Conservation (phyloP, 805 yeast species). For the Nakazawaea molendinolei region DNA sequence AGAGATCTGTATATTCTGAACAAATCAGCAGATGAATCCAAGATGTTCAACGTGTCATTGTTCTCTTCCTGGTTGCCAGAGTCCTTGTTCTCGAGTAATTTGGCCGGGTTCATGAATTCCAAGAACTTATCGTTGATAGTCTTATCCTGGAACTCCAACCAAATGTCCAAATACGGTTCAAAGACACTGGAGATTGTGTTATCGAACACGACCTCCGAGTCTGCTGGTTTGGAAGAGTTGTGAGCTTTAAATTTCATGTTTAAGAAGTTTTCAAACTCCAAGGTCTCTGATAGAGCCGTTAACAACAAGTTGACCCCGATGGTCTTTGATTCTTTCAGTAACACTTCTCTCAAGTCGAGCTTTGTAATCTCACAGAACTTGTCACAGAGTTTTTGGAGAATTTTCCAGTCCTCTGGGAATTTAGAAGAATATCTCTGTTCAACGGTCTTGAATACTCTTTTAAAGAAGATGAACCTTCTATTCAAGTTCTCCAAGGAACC, state of each 20-base stretch:
- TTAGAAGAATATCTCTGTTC: slow-evolving; percentile 41
- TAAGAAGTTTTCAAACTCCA: slow-evolving; percentile 76
- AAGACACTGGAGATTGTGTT: slow-evolving; percentile 57
- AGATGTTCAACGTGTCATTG: slow-evolving; percentile 54
- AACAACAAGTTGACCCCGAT: slow-evolving; percentile 61
- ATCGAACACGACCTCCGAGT: slow-evolving; percentile 23
- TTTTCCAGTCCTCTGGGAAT: slow-evolving; percentile 72
- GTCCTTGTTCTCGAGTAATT: slow-evolving; percentile 36
- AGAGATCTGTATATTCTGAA: slow-evolving; percentile 72
- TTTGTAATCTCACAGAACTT: slow-evolving; percentile 65
- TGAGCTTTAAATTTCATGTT: slow-evolving; percentile 51
- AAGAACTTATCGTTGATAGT: slow-evolving; percentile 53
- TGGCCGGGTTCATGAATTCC: slow-evolving; percentile 55
- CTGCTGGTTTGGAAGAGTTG: slow-evolving; percentile 20
- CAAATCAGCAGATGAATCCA: slow-evolving; percentile 82
- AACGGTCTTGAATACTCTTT: slow-evolving; percentile 56
- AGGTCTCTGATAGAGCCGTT: slow-evolving; percentile 63
- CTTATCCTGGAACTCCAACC: slow-evolving; percentile 83
- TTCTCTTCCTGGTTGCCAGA: slow-evolving; percentile 25
- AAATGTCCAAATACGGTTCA: slow-evolving; percentile 76
- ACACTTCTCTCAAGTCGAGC: slow-evolving; percentile 53
- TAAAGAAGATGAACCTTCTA: slow-evolving; percentile 76
- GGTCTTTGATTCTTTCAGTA: slow-evolving; percentile 33
- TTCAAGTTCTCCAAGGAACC: slow-evolving; percentile 85
- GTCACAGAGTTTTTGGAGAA: slow-evolving; percentile 52